A percentile compares a stretch with the other conserved stretches of the same genome.
Evolutionary conservation across 1,284 basidiomycete species (phyloP).

Genomic region (Ceratobasidium sp.): DNA sequence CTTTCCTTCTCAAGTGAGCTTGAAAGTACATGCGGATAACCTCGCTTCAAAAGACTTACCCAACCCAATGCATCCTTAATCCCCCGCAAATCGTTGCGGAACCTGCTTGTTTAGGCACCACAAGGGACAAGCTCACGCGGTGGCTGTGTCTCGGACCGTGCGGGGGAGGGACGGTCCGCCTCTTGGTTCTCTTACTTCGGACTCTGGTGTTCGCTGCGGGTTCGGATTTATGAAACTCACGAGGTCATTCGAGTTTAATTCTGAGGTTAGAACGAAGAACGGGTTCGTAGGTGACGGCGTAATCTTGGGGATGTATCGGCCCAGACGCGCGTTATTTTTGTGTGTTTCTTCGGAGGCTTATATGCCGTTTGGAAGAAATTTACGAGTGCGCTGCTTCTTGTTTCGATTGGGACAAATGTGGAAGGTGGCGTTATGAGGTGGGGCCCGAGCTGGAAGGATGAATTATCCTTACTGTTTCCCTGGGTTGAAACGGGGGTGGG

Average conservation of each 20-base stretch:
- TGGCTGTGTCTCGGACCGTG: conserved; percentile 39
- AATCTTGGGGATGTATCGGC: conserved; percentile 5
- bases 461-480: not conserved
- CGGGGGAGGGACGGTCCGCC: conserved; percentile 16
- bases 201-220: not conserved
- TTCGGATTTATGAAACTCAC: not conserved
- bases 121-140: not conserved
- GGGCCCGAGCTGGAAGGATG: not conserved
- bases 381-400: not conserved
- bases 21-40: not conserved
- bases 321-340: not conserved
- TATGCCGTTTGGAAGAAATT: not conserved
- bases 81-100: not conserved
- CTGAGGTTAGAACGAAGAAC: not conserved
- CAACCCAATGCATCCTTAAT: not conserved
- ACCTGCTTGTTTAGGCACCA: not conserved
- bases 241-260: not conserved
- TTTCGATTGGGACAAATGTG: not conserved
- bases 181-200: not conserved
- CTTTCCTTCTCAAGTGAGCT: conserved; percentile 2
- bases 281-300: conserved; percentile 12
- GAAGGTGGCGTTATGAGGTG: not conserved
- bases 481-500: not conserved
- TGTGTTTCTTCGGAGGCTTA: conserved; percentile 14
- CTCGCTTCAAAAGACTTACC: not conserved